These are phyloP conservation scores for Hymenoscyphus linearis DNA, from an alignment of 2,329 filamentous ascomycete species.

Conservation along the genomic window DNA sequence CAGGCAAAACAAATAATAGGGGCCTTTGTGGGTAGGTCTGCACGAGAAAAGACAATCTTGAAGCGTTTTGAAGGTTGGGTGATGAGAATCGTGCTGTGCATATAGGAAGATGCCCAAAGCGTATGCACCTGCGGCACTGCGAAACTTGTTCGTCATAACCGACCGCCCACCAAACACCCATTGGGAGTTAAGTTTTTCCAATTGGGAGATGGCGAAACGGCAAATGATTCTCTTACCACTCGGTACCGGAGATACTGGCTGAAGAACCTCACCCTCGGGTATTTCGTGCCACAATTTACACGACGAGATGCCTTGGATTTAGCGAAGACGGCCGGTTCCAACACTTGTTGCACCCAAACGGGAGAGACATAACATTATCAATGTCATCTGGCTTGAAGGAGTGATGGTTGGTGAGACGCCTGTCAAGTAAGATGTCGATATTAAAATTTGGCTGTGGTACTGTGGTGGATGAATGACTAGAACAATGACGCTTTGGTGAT, in stretches of 20 bases:
- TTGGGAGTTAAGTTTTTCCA: background rate
- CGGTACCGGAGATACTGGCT: background rate
- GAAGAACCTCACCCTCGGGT: background rate
- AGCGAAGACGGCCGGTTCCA: background rate
- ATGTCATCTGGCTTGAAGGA: background rate
- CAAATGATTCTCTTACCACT: background rate
- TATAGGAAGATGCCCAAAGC: constrained; percentile 12
- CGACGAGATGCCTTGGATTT: background rate
- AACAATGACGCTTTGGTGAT: background rate
- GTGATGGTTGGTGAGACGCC: background rate
- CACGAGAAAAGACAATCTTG: background rate
- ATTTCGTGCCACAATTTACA: background rate
- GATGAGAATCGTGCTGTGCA: constrained; percentile 6
- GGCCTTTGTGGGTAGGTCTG: background rate
- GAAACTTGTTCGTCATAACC: background rate
- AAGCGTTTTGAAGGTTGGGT: constrained; percentile 5
- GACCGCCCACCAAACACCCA: constrained; percentile 7
- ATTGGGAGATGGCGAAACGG: background rate
- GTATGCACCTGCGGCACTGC: constrained; percentile 6
- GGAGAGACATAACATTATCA: background rate
- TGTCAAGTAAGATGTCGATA: background rate
- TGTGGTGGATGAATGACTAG: background rate
- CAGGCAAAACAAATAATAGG: background rate
- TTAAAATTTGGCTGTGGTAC: background rate
- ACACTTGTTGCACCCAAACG: background rate